Percentiles rank a stretch among this genome's conserved stretches.
Evolutionary conservation across 1,284 basidiomycete genomes (phyloP).

Genomic region (Lignosus rhinocerotis): DNA sequence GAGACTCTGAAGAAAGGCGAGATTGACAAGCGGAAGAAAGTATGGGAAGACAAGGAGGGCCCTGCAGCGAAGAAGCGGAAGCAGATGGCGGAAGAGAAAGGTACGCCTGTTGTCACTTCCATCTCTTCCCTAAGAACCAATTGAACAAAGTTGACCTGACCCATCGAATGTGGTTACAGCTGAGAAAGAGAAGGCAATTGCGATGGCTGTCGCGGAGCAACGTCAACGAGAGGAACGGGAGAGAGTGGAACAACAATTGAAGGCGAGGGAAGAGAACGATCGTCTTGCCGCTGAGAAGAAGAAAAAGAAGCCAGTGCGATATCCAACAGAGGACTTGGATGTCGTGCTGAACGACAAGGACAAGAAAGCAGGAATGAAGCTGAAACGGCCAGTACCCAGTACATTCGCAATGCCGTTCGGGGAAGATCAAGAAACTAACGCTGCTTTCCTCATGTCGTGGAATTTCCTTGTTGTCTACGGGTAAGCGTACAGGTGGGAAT

Average conservation of each 20-base stretch:
- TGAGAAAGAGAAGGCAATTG: conserved; percentile 37
- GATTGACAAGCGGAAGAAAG: conserved; percentile 87
- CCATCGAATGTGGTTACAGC: conserved; percentile 4
- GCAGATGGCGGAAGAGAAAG: conserved; percentile 75
- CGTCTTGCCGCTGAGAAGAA: conserved; percentile 74
- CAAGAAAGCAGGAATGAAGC: conserved; percentile 70
- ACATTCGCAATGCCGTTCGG: conserved; percentile 73
- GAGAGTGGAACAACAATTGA: conserved; percentile 64
- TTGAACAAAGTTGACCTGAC: conserved; percentile 6
- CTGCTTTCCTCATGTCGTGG: conserved; percentile 87
- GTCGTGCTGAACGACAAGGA: conserved; percentile 77
- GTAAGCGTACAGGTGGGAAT: conserved; percentile 46
- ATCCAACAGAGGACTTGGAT: conserved; percentile 83
- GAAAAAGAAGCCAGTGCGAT: conserved; percentile 88
- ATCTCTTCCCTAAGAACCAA: too few species aligned
- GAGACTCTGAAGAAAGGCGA: conserved; percentile 82
- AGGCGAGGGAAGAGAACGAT: conserved; percentile 71
- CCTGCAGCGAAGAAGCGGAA: conserved; percentile 80
- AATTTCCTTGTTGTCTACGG: conserved; percentile 92
- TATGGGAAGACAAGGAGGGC: conserved; percentile 83
- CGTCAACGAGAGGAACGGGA: conserved; percentile 68
- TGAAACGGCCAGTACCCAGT: conserved; percentile 71
- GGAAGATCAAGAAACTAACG: conserved; percentile 70
- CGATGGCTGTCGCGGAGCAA: conserved; percentile 48
- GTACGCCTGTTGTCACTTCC: conserved; percentile 38